Percentiles rank a stretch among this genome's conserved stretches.
Evolutionary conservation across 1,284 basidiomycete genomes (phyloP).

Genomic region (Fomitopsis betulina): DNA sequence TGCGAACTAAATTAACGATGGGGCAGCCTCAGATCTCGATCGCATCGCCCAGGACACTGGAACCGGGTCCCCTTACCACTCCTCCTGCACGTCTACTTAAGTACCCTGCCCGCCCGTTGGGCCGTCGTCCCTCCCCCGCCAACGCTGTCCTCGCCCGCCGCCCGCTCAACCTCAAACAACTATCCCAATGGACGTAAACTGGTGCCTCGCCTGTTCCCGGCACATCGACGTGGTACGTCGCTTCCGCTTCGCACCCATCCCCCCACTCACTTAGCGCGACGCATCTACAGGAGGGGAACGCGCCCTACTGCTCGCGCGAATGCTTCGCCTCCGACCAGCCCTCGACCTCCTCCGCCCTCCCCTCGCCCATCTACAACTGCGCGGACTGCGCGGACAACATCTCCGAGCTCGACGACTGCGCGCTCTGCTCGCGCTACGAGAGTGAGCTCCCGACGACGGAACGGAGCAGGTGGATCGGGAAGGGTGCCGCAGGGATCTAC

Average conservation of each 20-base stretch:
- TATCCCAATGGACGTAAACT: conserved; percentile 55
- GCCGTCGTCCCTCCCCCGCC: neutral
- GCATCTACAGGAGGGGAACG: conserved; percentile 35
- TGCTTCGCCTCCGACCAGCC: conserved; percentile 32
- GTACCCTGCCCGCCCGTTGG: neutral
- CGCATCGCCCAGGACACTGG: neutral
- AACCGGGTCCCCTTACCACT: neutral
- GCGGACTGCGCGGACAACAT: conserved; percentile 14
- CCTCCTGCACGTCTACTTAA: neutral
- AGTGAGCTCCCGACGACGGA: conserved; percentile 7
- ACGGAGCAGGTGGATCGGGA: conserved; percentile 24
- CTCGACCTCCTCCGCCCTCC: conserved; percentile 20
- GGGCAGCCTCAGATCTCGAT: neutral
- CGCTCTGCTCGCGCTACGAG: conserved; percentile 5
- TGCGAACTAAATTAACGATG: conserved; percentile 2
- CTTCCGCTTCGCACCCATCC: conserved; percentile 1
- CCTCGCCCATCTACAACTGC: conserved; percentile 14
- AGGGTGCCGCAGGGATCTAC: conserved; percentile 29
- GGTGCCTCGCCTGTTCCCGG: conserved; percentile 60
- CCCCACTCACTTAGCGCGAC: conserved; percentile 10
- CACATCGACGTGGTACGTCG: conserved; percentile 41
- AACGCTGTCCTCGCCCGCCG: neutral
- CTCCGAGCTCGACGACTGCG: conserved; percentile 14
- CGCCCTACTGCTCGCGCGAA: conserved; percentile 51
- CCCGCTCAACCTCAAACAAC: neutral